phyloP scores from a whole-genome alignment of 805 yeast genomes.

The Candida yuanshanica region DNA sequence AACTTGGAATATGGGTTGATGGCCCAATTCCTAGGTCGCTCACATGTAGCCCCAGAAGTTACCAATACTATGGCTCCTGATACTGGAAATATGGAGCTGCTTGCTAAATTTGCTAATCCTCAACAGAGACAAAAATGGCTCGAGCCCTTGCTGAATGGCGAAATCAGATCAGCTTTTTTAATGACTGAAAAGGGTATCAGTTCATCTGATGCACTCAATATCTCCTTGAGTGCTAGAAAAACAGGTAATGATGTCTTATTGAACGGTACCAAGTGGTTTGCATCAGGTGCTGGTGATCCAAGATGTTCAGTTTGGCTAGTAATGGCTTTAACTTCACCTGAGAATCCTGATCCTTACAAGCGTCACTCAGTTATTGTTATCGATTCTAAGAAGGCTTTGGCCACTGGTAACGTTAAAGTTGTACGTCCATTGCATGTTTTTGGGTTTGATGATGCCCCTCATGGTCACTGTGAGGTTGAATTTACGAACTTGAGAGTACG shows the following conservation, averaged over 20 bases:
- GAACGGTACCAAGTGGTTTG: conserved; percentile 65
- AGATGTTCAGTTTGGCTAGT: conserved; percentile 37
- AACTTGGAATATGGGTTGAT: conserved; percentile 60
- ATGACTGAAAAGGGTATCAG: conserved; percentile 61
- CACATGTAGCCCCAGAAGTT: conserved; percentile 50
- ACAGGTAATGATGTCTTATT: conserved; percentile 41
- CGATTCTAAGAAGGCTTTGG: conserved; percentile 44
- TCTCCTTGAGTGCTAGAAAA: conserved; percentile 39
- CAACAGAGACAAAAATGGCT: conserved; percentile 45
- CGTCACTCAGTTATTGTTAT: conserved; percentile 55
- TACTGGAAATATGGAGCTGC: conserved; percentile 50
- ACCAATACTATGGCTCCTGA: conserved; percentile 60
- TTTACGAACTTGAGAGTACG: conserved; percentile 46
- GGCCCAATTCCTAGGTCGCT: conserved; percentile 57
- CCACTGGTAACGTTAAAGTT: conserved; percentile 42
- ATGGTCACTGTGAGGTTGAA: conserved; percentile 60
- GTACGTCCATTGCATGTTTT: conserved; percentile 48
- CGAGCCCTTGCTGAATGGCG: conserved; percentile 46
- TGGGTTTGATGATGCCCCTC: conserved; percentile 67
- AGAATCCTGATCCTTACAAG: conserved; percentile 29
- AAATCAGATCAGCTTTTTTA: conserved; percentile 53
- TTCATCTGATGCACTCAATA: conserved; percentile 58
- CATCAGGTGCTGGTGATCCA: conserved; percentile 67
- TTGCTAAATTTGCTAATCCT: conserved; percentile 34
- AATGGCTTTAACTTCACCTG: conserved; percentile 25